Evolutionary conservation across 192 early-diverging fungal species (phyloP).

Genomic region (Backusella australiensis): DNA sequence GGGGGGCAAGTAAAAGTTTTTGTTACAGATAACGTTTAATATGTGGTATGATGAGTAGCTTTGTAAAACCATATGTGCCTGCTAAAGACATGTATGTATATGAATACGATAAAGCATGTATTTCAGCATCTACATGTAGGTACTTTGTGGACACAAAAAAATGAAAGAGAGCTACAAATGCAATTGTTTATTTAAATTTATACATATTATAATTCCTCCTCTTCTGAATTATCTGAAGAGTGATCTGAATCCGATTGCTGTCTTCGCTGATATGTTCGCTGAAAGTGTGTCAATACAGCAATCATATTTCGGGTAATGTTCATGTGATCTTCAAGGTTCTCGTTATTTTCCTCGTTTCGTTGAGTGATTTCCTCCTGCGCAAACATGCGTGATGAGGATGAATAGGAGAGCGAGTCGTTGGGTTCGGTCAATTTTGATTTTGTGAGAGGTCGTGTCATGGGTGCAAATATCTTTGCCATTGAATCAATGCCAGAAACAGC

Average conservation of each 20-base stretch:
- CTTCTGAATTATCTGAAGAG: neutral
- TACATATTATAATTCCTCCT: neutral
- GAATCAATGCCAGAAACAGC: conserved; percentile 74
- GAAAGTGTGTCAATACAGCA: neutral
- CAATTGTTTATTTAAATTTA: neutral
- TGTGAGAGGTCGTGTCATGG: conserved; percentile 25
- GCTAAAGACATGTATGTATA: no score
- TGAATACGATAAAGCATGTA: no score
- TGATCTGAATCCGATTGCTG: neutral
- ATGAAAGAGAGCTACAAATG: neutral
- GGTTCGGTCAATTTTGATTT: neutral
- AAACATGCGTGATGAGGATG: conserved; percentile 9
- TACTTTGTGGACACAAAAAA: neutral
- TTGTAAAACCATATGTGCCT: no score
- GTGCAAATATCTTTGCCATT: conserved; percentile 67
- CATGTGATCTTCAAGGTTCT: conserved; percentile 10
- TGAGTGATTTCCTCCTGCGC: neutral
- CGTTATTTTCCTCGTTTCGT: neutral
- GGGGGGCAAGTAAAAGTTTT: no score
- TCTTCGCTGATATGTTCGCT: neutral
- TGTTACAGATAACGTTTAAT: no score
- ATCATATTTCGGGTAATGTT: neutral
- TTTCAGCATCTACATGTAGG: neutral
- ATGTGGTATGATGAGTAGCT: no score
- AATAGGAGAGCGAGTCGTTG: neutral